phyloP scores from a whole-genome alignment of 2,329 filamentous ascomycete genomes.

The Aspergillus sp. region DNA sequence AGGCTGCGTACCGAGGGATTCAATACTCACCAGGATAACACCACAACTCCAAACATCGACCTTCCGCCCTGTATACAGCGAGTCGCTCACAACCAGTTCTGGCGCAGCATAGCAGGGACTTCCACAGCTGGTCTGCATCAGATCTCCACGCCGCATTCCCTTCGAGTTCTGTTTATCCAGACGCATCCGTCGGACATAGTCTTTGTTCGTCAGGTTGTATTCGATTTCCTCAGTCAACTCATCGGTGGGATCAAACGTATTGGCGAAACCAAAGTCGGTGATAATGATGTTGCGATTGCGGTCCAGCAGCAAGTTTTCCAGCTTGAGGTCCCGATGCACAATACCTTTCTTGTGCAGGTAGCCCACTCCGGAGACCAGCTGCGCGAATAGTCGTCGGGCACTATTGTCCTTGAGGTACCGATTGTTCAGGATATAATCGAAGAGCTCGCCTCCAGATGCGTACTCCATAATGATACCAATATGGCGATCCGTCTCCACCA shows the following conservation, averaged over 20 bases:
- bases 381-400: slow-evolving; percentile 86
- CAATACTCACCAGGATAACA: slow-evolving; percentile 80
- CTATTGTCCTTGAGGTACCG: slow-evolving; percentile 93
- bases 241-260: slow-evolving; percentile 88
- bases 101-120: slow-evolving; percentile 97
- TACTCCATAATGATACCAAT: slow-evolving; percentile 99
- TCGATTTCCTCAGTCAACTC: slow-evolving; percentile 90
- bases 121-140: slow-evolving; percentile 99
- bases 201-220: slow-evolving; percentile 78
- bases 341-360: slow-evolving; percentile 99
- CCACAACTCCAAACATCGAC: slow-evolving; percentile 99
- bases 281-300: slow-evolving; percentile 99
- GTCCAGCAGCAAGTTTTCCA: slow-evolving; percentile 93
- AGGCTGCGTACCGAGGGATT: background rate
- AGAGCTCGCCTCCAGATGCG: slow-evolving; percentile 93
- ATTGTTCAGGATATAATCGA: slow-evolving; percentile 97
- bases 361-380: slow-evolving; percentile 92
- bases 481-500: slow-evolving; percentile 95
- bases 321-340: slow-evolving; percentile 92
- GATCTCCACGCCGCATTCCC: slow-evolving; percentile 78
- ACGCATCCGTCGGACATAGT: slow-evolving; percentile 83
- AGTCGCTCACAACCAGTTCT: slow-evolving; percentile 95
- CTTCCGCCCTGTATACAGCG: slow-evolving; percentile 93
- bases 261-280: slow-evolving; percentile 98
- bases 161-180: slow-evolving; percentile 75